Percentiles rank a stretch among this genome's conserved stretches.
These are phyloP conservation scores for Verticillium klebahnii DNA, from an alignment of 2,329 filamentous ascomycete genomes.

Conservation along the genomic window DNA sequence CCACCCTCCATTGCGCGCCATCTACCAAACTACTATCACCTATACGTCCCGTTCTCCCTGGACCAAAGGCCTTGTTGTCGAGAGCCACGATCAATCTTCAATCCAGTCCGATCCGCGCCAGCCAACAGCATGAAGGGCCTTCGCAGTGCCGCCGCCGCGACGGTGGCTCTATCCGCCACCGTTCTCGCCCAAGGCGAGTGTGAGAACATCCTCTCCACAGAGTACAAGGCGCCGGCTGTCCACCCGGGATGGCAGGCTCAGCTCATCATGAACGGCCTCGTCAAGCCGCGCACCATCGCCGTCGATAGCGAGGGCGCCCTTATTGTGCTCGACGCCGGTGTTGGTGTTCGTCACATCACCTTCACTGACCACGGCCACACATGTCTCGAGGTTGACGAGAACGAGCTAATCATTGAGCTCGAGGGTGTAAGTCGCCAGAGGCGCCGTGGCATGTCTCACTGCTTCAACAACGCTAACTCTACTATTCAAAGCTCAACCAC, in stretches of 20 bases:
- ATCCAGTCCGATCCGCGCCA: neutral
- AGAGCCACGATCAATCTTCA: neutral
- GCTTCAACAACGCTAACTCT: neutral
- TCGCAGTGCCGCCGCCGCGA: constrained; percentile 1
- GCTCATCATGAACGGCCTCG: constrained; percentile 35
- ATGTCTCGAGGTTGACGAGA: constrained; percentile 32
- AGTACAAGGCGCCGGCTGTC: constrained; percentile 30
- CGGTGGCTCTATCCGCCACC: constrained; percentile 4
- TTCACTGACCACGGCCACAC: constrained; percentile 36
- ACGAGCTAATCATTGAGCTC: constrained; percentile 26
- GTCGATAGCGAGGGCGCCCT: constrained; percentile 41
- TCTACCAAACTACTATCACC: no score
- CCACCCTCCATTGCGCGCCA: neutral
- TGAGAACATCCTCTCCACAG: constrained; percentile 27
- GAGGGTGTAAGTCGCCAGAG: constrained; percentile 22
- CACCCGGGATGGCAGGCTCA: constrained; percentile 39
- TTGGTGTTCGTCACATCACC: constrained; percentile 34
- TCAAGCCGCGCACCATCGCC: constrained; percentile 36
- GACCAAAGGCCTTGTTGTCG: neutral
- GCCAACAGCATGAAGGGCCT: constrained; percentile 6
- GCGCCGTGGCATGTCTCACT: neutral
- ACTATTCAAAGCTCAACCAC: constrained; percentile 43
- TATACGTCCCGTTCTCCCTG: neutral
- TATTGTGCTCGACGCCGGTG: constrained; percentile 37
- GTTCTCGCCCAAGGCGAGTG: constrained; percentile 19